Evolutionary conservation across 768 basidiomycete genomes (phyloP).

Genomic region (Phanerodontia chrysosporium): DNA sequence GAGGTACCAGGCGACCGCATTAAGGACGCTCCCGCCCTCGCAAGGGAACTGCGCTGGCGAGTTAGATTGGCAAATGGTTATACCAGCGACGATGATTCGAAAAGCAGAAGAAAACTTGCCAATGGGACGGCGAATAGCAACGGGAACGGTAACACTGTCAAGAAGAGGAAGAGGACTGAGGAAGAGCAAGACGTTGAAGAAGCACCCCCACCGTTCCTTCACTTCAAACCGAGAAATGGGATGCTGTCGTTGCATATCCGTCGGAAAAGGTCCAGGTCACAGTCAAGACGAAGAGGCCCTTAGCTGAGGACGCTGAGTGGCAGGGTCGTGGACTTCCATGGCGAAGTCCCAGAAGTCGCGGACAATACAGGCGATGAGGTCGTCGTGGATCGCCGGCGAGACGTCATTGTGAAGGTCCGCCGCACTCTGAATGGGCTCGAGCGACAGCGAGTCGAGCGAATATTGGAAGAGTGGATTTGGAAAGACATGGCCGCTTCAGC

Average conservation of each 20-base stretch:
- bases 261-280: constrained; percentile 37
- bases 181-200: constrained; percentile 14
- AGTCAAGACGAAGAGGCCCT: constrained; percentile 36
- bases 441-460: constrained; percentile 66
- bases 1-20: constrained; percentile 77
- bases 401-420: constrained; percentile 55
- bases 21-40: constrained; percentile 76
- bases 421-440: constrained; percentile 55
- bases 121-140: constrained; percentile 18
- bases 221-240: constrained; percentile 74
- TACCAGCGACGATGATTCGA: constrained; percentile 65
- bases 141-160: constrained; percentile 8
- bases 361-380: constrained; percentile 24
- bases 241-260: constrained; percentile 40
- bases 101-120: constrained; percentile 26
- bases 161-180: constrained; percentile 25
- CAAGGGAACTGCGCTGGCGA: constrained; percentile 85
- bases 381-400: constrained; percentile 41
- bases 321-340: constrained; percentile 28
- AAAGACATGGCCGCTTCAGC: constrained; percentile 6
- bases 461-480: constrained; percentile 69
- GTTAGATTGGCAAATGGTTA: constrained; percentile 57
- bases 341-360: constrained; percentile 14
- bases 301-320: constrained; percentile 39
- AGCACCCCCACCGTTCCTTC: constrained; percentile 40